Evolutionary conservation across 2,329 filamentous ascomycete species (phyloP).

Genomic region (Trichoderma gracile): DNA sequence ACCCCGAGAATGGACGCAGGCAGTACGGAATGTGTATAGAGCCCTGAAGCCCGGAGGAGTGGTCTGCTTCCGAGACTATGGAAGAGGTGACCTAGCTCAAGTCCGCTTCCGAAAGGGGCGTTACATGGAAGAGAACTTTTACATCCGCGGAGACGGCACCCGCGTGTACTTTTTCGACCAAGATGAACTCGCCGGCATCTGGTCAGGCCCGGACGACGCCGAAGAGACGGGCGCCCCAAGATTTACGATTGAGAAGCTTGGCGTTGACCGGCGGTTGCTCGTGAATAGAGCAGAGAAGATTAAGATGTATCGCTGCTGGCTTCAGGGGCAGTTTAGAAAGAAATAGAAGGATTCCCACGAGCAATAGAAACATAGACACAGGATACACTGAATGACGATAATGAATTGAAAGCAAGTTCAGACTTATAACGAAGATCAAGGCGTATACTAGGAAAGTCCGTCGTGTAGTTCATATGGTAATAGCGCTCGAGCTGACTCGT

Average conservation of each 20-base stretch:
- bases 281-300: conserved; percentile 88
- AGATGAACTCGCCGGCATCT: conserved; percentile 78
- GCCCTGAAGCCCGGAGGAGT: conserved; percentile 90
- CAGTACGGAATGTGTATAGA: conserved; percentile 76
- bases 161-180: conserved; percentile 96
- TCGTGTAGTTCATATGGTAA: too few relatives aligned
- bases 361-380: too few relatives aligned
- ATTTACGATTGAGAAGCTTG: conserved; percentile 77
- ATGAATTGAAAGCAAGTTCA: too few relatives aligned
- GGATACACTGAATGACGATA: too few relatives aligned
- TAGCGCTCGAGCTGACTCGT: too few relatives aligned
- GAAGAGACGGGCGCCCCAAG: conserved; percentile 34
- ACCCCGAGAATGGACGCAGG: conserved; percentile 79
- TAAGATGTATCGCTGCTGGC: conserved; percentile 99
- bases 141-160: conserved; percentile 91
- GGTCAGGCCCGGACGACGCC: conserved; percentile 54
- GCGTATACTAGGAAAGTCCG: too few relatives aligned
- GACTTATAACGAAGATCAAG: too few relatives aligned
- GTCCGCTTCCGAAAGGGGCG: conserved; percentile 95
- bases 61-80: conserved; percentile 95
- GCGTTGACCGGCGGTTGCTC: conserved; percentile 82
- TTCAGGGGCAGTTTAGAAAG: conserved; percentile 81
- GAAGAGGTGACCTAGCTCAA: conserved; percentile 90
- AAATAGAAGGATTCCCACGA: conserved; percentile 43
- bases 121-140: conserved; percentile 96